phyloP scores from a whole-genome alignment of 1,139 yeast genomes.

The Zygoascus meyerae region DNA sequence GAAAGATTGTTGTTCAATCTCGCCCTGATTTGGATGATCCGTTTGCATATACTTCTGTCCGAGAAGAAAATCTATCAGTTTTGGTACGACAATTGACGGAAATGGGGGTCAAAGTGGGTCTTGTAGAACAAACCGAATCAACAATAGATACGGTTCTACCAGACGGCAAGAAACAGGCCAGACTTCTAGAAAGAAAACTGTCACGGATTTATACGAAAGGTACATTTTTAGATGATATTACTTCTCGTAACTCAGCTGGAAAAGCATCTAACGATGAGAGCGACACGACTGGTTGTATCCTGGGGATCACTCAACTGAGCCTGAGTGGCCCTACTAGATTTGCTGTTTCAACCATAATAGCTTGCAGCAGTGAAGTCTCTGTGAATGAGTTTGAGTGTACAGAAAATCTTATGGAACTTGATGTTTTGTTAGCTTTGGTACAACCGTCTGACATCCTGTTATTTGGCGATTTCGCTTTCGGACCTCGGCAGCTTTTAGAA shows the following conservation, averaged over 20 bases:
- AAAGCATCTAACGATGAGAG: not conserved
- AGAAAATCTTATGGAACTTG: conserved; percentile 51
- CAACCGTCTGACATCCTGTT: conserved; percentile 68
- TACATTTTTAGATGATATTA: conserved; percentile 62
- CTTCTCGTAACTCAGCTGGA: conserved; percentile 18
- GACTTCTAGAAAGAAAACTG: conserved; percentile 61
- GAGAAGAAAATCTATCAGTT: conserved; percentile 65
- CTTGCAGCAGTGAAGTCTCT: conserved; percentile 62
- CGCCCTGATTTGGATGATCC: conserved; percentile 37
- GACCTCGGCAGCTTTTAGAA: conserved; percentile 30
- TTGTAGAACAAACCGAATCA: conserved; percentile 80
- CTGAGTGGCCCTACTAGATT: too few relatives aligned
- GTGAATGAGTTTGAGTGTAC: conserved; percentile 63
- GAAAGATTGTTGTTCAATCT: conserved; percentile 24
- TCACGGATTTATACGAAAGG: conserved; percentile 77
- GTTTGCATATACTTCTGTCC: conserved; percentile 82
- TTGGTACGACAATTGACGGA: conserved; percentile 50
- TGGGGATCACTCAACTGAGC: too few relatives aligned
- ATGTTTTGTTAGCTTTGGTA: conserved; percentile 66
- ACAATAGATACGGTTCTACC: conserved; percentile 60
- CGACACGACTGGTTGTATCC: not conserved
- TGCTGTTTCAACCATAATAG: conserved; percentile 38
- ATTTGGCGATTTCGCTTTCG: conserved; percentile 36
- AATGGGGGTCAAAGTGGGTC: conserved; percentile 58
- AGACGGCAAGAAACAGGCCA: conserved; percentile 34